These are phyloP conservation scores for Colletotrichum sp. DNA, from an alignment of 2,329 filamentous ascomycete species.

Conservation along the genomic window DNA sequence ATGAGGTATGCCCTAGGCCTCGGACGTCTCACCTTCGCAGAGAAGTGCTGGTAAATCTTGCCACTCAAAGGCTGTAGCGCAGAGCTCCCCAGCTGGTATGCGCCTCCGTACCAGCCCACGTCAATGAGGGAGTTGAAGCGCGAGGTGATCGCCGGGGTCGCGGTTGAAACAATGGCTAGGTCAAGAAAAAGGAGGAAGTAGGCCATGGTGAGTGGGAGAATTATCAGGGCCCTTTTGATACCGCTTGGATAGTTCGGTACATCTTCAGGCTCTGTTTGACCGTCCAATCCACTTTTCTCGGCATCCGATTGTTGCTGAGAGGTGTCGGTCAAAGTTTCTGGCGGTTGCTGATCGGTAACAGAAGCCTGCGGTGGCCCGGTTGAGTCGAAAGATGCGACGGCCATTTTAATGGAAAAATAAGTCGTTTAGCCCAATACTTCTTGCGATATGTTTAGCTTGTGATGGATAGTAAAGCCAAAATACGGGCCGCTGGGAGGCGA, in stretches of 20 bases:
- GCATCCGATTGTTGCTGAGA: not conserved
- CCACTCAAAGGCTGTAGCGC: constrained; percentile 48
- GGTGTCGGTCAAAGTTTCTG: not conserved
- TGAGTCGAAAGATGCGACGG: not conserved
- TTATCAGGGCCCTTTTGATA: not conserved
- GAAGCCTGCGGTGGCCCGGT: not conserved
- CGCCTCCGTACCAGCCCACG: constrained; percentile 49
- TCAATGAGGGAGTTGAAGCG: constrained; percentile 43
- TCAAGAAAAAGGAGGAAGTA: constrained; percentile 40
- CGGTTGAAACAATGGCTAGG: constrained; percentile 41
- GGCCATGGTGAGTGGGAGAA: constrained; percentile 33
- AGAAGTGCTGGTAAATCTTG: constrained; percentile 45
- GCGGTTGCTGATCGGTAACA: not conserved
- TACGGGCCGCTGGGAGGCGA: not conserved
- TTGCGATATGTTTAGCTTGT: not conserved
- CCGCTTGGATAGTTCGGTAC: not conserved
- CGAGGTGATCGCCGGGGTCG: constrained; percentile 41
- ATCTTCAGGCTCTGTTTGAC: not conserved
- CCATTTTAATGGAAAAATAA: not conserved
- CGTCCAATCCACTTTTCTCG: not conserved
- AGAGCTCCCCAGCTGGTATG: constrained; percentile 40
- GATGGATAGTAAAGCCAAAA: not conserved
- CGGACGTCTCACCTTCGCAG: constrained; percentile 34
- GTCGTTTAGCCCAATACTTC: not conserved
- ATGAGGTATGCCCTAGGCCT: not conserved